Base-by-base conservation (phyloP, 2,329 filamentous ascomycete genomes). In the Aspergillus pseudoviridinutans region DNA sequence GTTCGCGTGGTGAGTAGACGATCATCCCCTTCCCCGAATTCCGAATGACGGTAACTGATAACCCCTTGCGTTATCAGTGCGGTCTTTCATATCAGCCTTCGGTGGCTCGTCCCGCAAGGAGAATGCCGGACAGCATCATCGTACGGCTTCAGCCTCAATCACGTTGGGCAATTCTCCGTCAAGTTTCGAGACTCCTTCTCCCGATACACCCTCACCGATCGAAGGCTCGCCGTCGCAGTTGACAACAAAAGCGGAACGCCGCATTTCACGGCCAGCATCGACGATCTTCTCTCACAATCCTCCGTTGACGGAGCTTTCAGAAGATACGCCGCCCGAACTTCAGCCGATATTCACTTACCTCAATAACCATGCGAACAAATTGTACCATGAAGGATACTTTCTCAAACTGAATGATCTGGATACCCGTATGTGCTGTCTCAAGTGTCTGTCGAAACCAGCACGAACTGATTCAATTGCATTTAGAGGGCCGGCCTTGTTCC, bases 381-480 rank as follows among this genome's bases (percentile, higher is more conserved):
- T 97, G 56, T 99, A 97, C 73, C 92, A 97, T 66, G 94, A 99
- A 77, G 94, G 94, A 41, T 99, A 97, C 71, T 97, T 99, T 65
- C 78, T 99, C 66, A 99, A 97, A 77, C 80, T 99, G 51, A 93
- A 97, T 74, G 94, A 99, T 74, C 87, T 96, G 66, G 95, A 97
- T 70, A 88, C 87, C 55, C 87, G 92, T 96, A 84, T 67, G 91
- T 84, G 58, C 35, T 44, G 42, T 28, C 50, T 24, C n/a, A 27
- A 49, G 25, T 50, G 27, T 10, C 29, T n/a, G 35, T 25, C 27
- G 29, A 46, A 32, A 24, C 22, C 17, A 29, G 20, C 49, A 54
- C 47, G 22, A 9, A 52, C 57, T 74, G 79, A 67, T 80, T 57
- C 10, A 27, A 28, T 35, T 49, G 50, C 55, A 58, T 54, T 27